Evolutionary conservation across 352 stramenopile species (phyloP), one percentile per base, ranked within the genome.

Genomic region (Globisporangium apiculatum): DNA sequence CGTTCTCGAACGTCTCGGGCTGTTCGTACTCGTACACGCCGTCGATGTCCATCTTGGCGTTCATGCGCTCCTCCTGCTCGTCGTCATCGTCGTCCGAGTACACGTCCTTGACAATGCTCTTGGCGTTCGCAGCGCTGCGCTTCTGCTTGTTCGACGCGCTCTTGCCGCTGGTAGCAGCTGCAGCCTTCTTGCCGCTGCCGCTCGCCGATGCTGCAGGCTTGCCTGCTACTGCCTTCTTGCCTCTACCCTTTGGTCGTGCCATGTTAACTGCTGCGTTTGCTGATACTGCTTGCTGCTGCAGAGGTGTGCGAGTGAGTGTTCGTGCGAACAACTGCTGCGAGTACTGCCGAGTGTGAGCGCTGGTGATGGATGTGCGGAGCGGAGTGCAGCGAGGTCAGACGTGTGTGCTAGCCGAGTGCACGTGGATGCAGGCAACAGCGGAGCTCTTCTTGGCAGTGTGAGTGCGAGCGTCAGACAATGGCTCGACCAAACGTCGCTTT

Each of bases 21-120:
- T 79, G 67, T 59, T 94, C 81, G 64, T 90, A 90, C 71, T 91
- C 84, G 64, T 91, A 87, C 58, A 92, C 79, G 62, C 79, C 72
- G 61, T 91, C 74, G 49, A 91, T 81, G 62, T 96, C 83, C 52
- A 87, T 83, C 17, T 78, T 73, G 15, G 66, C 68, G 53, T 88
- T 84, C 66, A 83, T 81, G 24, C 69, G 53, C 58, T 72, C 71
- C 51, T 93, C 73, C 62, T 89, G 66, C 15, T 77, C 66, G 53
- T 88, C 65, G 35, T 88, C 65, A 24, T 91, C 72, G 53, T 96
- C 76, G 72, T 92, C 76, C 59, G 82, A 88, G 60, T 87, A 92
- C 38, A 95, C 82, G 61, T 95, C 83, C 4, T 71, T 69, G 31
- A 55, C 58, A 42, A 69, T 61, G 51, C 55, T 60, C 53, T 69